Evolutionary conservation across 345 rosid species (phyloP).

Genomic region (Eucalyptus camaldulensis): DNA sequence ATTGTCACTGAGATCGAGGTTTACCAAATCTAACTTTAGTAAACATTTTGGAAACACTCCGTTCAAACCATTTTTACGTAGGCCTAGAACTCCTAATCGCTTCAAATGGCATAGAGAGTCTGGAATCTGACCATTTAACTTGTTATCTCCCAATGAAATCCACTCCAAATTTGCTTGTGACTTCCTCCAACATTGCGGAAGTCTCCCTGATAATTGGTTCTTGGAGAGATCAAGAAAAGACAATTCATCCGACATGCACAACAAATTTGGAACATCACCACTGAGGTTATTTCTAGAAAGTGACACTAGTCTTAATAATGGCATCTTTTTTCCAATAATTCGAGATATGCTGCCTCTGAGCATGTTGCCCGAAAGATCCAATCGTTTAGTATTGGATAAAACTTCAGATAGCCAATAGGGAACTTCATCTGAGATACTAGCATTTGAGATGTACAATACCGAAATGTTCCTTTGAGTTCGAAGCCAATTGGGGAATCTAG

Average conservation of each 20-base stretch:
- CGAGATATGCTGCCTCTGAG: background rate
- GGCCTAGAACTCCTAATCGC: background rate
- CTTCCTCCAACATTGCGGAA: background rate
- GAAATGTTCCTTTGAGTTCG: background rate
- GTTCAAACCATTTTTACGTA: background rate
- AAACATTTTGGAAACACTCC: background rate
- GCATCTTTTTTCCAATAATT: background rate
- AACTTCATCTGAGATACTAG: background rate
- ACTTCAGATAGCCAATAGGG: background rate
- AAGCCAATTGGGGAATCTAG: background rate
- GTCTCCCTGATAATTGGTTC: accelerated
- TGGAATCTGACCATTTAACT: background rate
- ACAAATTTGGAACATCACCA: background rate
- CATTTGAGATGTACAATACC: background rate
- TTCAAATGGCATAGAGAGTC: background rate
- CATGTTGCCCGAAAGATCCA: background rate
- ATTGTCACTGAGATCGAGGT: background rate
- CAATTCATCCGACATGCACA: background rate
- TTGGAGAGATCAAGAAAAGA: background rate
- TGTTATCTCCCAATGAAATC: background rate
- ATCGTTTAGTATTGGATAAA: accelerated
- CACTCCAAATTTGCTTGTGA: background rate
- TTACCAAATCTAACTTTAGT: background rate
- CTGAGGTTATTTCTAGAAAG: background rate
- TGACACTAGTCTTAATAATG: background rate